Evolutionary conservation across 1,284 basidiomycete species (phyloP).

Genomic region (Malassezia dermatis): DNA sequence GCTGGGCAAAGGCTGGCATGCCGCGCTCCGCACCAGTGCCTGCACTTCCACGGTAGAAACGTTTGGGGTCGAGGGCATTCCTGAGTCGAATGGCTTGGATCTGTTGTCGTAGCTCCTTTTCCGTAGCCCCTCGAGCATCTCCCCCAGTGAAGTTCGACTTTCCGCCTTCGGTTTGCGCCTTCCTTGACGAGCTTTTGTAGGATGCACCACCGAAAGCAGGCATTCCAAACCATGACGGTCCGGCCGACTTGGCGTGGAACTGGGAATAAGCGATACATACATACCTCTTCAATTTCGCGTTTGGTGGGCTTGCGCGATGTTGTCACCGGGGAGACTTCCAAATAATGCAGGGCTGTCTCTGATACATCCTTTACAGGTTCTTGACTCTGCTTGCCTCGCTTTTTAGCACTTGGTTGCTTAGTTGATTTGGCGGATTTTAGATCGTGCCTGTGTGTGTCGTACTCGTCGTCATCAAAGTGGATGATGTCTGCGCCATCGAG

Average conservation of each 20-base stretch:
- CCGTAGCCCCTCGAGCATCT: conserved; percentile 33
- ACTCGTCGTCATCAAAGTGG: conserved; percentile 2
- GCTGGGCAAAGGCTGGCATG: conserved; percentile 62
- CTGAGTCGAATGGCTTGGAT: conserved; percentile 82
- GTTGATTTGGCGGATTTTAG: background rate
- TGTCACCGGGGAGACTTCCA: background rate
- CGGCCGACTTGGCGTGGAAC: conserved; percentile 52
- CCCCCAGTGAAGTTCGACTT: conserved; percentile 25
- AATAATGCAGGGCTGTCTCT: background rate
- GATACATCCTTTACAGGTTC: background rate
- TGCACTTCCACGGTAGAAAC: conserved; percentile 63
- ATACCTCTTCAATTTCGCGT: conserved; percentile 11
- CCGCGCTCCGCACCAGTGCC: conserved; percentile 65
- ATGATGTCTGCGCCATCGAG: conserved; percentile 13
- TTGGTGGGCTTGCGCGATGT: conserved; percentile 5
- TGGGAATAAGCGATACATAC: background rate
- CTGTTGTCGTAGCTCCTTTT: conserved; percentile 66
- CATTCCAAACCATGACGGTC: conserved; percentile 79
- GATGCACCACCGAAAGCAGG: conserved; percentile 57
- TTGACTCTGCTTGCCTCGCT: background rate
- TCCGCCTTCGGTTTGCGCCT: conserved; percentile 21
- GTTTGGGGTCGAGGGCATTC: conserved; percentile 87
- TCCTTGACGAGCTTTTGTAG: conserved; percentile 11
- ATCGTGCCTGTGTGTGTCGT: background rate
- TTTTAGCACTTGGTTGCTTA: background rate